Evolutionary conservation across 495 filamentous ascomycete genomes (phyloP).

Genomic region (Clohesyomyces aquaticus): DNA sequence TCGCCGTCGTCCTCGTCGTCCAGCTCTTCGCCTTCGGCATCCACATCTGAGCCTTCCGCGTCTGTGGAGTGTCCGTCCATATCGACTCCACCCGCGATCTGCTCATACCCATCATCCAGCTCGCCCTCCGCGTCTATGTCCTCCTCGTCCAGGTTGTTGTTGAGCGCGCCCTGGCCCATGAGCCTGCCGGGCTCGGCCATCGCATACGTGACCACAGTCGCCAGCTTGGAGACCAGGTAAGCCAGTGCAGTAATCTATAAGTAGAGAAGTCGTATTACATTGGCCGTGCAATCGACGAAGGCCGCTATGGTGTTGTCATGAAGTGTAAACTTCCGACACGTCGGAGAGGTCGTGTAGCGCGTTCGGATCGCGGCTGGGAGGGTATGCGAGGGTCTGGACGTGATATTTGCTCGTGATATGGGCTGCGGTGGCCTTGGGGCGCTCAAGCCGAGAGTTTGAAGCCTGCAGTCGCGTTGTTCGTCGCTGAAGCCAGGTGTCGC

Average conservation of each 20-base stretch:
- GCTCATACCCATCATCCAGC: conserved; percentile 43
- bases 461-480: conserved; percentile 28
- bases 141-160: conserved; percentile 46
- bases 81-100: conserved; percentile 39
- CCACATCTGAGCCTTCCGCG: conserved; percentile 49
- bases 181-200: conserved; percentile 47
- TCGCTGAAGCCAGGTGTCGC: conserved; percentile 20
- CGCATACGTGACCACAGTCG: conserved; percentile 43
- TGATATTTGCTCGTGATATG: conserved; percentile 1
- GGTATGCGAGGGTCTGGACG: conserved; percentile 3
- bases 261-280: conserved; percentile 16
- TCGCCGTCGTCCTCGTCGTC: conserved; percentile 57
- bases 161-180: conserved; percentile 30
- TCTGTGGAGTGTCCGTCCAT: conserved; percentile 29
- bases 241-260: conserved; percentile 36
- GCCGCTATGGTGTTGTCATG: conserved; percentile 32
- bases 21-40: conserved; percentile 48
- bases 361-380: conserved; percentile 15
- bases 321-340: conserved; percentile 20
- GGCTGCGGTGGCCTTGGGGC: not conserved
- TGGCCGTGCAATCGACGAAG: conserved; percentile 18
- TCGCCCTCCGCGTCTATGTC: conserved; percentile 55
- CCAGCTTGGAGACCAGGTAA: conserved; percentile 42
- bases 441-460: conserved; percentile 16
- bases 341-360: conserved; percentile 23